A percentile compares a stretch with the other conserved stretches of the same genome.
Evolutionary conservation across 108 stramenopile genomes (phyloP).

Genomic region (Chaetoceros tenuissimus): DNA sequence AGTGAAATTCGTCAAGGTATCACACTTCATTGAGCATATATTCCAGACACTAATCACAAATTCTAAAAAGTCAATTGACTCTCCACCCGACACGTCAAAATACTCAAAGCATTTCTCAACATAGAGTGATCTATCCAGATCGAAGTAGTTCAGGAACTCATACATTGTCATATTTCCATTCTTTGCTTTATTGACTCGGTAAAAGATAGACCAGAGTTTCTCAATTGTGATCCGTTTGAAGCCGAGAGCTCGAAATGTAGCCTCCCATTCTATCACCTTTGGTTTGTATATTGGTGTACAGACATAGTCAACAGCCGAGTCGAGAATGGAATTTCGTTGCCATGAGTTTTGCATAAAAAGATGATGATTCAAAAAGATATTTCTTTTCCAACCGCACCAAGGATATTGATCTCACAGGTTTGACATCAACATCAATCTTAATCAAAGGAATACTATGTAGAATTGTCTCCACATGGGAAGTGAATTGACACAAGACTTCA

Average conservation of each 20-base stretch:
- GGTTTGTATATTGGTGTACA: conserved; percentile 34
- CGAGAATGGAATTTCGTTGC: neutral
- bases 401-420: too few species aligned
- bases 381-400: too few species aligned
- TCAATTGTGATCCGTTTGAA: conserved; percentile 29
- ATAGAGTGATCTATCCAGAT: conserved; percentile 31
- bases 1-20: conserved; percentile 34
- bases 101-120: conserved; percentile 31
- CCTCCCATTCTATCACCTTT: conserved; percentile 30
- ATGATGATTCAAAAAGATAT: too few species aligned
- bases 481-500: too few species aligned
- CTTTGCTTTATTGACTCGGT: conserved; percentile 21
- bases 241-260: conserved; percentile 29
- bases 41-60: conserved; percentile 38
- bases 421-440: too few species aligned
- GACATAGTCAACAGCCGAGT: conserved; percentile 10
- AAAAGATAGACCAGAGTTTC: conserved; percentile 38
- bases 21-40: conserved; percentile 30
- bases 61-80: conserved; percentile 37
- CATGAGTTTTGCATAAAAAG: too few species aligned
- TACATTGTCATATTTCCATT: conserved; percentile 23
- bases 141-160: conserved; percentile 30
- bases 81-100: conserved; percentile 33
- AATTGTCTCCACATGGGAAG: too few species aligned
- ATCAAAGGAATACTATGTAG: too few species aligned